Percentiles rank a stretch among this genome's conserved stretches.
These are phyloP conservation scores for Xylaria sp. DNA, from an alignment of 2,329 filamentous ascomycete genomes.

Conservation along the genomic window DNA sequence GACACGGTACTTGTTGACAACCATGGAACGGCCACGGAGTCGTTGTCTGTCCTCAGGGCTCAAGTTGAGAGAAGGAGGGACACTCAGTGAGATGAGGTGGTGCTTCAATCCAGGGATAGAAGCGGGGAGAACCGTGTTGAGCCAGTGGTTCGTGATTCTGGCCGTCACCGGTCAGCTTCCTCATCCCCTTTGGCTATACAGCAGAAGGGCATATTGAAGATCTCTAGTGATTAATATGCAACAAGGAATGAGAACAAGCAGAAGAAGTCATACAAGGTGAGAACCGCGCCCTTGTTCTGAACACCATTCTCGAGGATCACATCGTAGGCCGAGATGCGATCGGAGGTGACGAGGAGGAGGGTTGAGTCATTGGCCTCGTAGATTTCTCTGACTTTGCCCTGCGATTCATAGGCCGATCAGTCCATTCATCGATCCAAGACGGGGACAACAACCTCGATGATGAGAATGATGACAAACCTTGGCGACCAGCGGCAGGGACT, in stretches of 20 bases:
- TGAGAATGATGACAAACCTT: conserved; percentile 8
- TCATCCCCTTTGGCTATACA: neutral
- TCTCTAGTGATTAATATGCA: neutral
- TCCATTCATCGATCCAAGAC: neutral
- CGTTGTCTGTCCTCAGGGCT: conserved; percentile 43
- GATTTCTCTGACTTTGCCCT: conserved; percentile 72
- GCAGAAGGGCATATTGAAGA: neutral
- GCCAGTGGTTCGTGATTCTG: conserved; percentile 46
- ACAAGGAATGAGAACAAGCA: neutral
- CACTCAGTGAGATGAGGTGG: conserved; percentile 43
- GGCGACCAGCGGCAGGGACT: conserved; percentile 18
- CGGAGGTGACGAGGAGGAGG: conserved; percentile 77
- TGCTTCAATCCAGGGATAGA: conserved; percentile 45
- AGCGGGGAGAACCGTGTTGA: conserved; percentile 40
- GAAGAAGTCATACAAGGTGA: conserved; percentile 34
- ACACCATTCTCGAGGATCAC: conserved; percentile 55
- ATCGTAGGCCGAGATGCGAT: conserved; percentile 94
- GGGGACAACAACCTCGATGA: neutral
- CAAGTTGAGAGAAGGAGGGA: conserved; percentile 26
- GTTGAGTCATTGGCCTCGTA: conserved; percentile 65
- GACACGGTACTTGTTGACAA: conserved; percentile 66
- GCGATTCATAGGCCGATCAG: neutral
- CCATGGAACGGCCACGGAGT: conserved; percentile 66
- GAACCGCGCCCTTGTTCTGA: conserved; percentile 48
- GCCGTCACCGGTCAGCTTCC: neutral